A percentile compares a stretch with the other conserved stretches of the same genome.
These are phyloP conservation scores for Macrophomina tecta DNA, from an alignment of 2,329 filamentous ascomycete species.

Conservation along the genomic window DNA sequence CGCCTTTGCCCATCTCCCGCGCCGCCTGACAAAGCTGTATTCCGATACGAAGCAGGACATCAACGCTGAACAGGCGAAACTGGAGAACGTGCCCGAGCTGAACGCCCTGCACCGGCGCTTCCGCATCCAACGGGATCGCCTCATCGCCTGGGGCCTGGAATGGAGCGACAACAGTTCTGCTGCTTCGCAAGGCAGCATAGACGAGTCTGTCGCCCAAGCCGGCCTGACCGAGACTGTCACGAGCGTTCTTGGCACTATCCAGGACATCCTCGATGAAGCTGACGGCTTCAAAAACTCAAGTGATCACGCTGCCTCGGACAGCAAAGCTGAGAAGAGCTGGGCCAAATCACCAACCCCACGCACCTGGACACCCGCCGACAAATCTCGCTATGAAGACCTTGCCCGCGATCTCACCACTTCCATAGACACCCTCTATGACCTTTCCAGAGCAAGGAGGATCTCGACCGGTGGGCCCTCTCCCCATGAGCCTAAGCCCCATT, in stretches of 20 bases:
- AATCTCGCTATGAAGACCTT: slow-evolving; percentile 75
- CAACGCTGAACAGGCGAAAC: slow-evolving; percentile 64
- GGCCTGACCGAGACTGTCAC: slow-evolving; percentile 78
- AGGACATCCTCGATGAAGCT: slow-evolving; percentile 77
- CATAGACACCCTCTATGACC: slow-evolving; percentile 79
- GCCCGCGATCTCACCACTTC: slow-evolving; percentile 76
- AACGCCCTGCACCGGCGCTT: slow-evolving; percentile 76
- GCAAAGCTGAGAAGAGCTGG: slow-evolving; percentile 44
- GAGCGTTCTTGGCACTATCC: slow-evolving; percentile 80
- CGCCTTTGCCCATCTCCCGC: slow-evolving; percentile 36
- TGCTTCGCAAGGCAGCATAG: slow-evolving; percentile 69
- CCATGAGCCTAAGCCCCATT: slow-evolving; percentile 8
- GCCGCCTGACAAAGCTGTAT: slow-evolving; percentile 73
- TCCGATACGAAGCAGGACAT: slow-evolving; percentile 82
- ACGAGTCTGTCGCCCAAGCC: slow-evolving; percentile 69
- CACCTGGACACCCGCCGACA: slow-evolving; percentile 68
- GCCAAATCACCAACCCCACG: slow-evolving; percentile 42
- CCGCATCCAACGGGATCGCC: slow-evolving; percentile 78
- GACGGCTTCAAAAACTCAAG: slow-evolving; percentile 70
- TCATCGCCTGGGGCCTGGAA: slow-evolving; percentile 80
- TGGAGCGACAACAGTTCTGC: slow-evolving; percentile 73
- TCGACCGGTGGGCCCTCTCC: background rate
- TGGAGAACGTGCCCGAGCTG: slow-evolving; percentile 69
- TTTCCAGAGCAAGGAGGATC: slow-evolving; percentile 67
- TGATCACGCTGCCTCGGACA: slow-evolving; percentile 40